These are phyloP conservation scores for Pluteus cervinus DNA, from an alignment of 768 basidiomycete species.

Conservation along the genomic window DNA sequence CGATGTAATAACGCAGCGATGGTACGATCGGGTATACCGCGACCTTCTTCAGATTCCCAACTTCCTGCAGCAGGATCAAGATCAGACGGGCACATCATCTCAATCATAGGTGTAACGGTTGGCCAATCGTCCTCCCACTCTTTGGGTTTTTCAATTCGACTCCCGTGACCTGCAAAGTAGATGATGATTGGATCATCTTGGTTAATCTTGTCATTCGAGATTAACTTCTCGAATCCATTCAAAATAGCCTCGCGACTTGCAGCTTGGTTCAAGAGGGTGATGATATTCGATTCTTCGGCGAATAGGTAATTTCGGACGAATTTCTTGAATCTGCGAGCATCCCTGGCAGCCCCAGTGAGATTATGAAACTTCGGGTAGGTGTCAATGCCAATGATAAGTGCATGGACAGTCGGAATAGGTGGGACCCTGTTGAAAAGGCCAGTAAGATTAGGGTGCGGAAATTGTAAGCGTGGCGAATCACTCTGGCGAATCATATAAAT, in stretches of 20 bases:
- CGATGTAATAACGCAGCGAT: conserved; percentile 29
- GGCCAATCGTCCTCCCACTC: conserved; percentile 22
- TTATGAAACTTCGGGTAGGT: conserved; percentile 21
- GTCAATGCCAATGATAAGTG: conserved; percentile 40
- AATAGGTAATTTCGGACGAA: conserved; percentile 23
- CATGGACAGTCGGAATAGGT: no score
- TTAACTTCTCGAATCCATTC: conserved; percentile 18
- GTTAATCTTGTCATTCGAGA: conserved; percentile 12
- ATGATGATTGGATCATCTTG: conserved; percentile 29
- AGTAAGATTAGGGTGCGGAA: no score
- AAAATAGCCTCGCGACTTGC: conserved; percentile 33
- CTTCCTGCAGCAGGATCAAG: conserved; percentile 10
- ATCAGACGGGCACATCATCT: conserved; percentile 30
- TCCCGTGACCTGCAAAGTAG: conserved; percentile 41
- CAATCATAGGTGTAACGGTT: conserved; percentile 22
- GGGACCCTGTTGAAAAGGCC: no score
- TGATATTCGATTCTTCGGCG: conserved; percentile 27
- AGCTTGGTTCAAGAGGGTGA: conserved; percentile 26
- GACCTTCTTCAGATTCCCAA: conserved; percentile 7
- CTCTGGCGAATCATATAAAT: no score
- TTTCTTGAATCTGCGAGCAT: conserved; percentile 30
- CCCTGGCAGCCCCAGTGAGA: conserved; percentile 30
- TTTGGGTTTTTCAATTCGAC: conserved; percentile 22
- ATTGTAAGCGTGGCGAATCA: no score
- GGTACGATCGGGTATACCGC: conserved; percentile 39